These are phyloP conservation scores for Marasmius sp. DNA, from an alignment of 1,284 basidiomycete species.

Conservation along the genomic window DNA sequence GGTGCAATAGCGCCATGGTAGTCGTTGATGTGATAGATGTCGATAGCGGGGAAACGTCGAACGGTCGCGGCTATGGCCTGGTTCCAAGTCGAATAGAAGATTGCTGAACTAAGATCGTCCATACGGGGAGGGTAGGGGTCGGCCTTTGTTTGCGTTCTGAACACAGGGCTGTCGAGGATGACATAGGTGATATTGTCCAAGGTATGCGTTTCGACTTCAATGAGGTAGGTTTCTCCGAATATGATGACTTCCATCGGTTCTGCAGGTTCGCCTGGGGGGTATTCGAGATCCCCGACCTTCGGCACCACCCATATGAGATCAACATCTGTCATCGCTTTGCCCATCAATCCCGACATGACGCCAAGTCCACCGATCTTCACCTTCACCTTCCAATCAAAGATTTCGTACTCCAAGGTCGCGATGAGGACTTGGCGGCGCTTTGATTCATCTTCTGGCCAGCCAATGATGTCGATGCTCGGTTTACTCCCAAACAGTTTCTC, in stretches of 20 bases:
- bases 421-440: slow-evolving; percentile 90
- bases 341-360: slow-evolving; percentile 96
- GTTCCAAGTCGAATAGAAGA: slow-evolving; percentile 97
- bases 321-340: slow-evolving; percentile 94
- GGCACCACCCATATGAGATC: slow-evolving; percentile 91
- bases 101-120: slow-evolving; percentile 93
- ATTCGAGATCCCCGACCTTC: slow-evolving; percentile 91
- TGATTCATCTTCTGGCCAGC: slow-evolving; percentile 89
- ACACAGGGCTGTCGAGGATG: slow-evolving; percentile 90
- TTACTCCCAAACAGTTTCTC: slow-evolving; percentile 71
- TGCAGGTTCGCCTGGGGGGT: slow-evolving; percentile 84
- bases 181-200: slow-evolving; percentile 94
- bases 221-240: slow-evolving; percentile 91
- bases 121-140: slow-evolving; percentile 94
- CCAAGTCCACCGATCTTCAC: slow-evolving; percentile 96
- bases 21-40: slow-evolving; percentile 89
- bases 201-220: slow-evolving; percentile 90
- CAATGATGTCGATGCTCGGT: slow-evolving; percentile 67
- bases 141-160: slow-evolving; percentile 91
- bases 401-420: slow-evolving; percentile 90
- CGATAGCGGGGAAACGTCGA: slow-evolving; percentile 79
- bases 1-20: slow-evolving; percentile 91
- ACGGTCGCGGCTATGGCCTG: slow-evolving; percentile 91
- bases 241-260: slow-evolving; percentile 95
- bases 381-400: slow-evolving; percentile 94